These are phyloP conservation scores for Climacium dendroides DNA, from an alignment of 225 moss, liverwort and hornwort species.

Conservation along the genomic window DNA sequence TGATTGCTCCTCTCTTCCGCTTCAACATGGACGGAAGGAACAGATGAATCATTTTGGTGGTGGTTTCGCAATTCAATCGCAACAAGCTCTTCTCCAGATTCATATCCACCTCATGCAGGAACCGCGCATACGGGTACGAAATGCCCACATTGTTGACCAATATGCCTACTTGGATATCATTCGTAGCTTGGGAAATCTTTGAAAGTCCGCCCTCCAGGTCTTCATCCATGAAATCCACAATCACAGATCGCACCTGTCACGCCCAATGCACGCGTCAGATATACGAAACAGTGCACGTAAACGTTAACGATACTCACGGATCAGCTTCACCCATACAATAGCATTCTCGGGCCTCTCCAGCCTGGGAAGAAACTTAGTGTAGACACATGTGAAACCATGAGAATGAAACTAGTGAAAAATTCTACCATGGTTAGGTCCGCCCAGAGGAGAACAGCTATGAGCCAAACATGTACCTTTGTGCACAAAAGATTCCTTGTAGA, in stretches of 20 bases:
- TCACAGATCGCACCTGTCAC: slow-evolving; percentile 38
- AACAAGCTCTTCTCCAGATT: slow-evolving; percentile 43
- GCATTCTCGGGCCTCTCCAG: too few species aligned
- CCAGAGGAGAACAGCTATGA: too few species aligned
- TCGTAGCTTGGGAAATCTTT: slow-evolving; percentile 21
- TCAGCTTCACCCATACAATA: neutral
- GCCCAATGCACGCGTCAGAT: neutral
- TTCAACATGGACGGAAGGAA: slow-evolving; percentile 56
- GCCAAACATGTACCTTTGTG: too few species aligned
- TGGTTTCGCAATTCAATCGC: slow-evolving; percentile 50
- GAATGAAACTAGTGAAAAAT: too few species aligned
- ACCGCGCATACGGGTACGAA: slow-evolving; percentile 59
- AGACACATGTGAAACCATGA: too few species aligned
- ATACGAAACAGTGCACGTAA: neutral
- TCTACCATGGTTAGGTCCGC: too few species aligned
- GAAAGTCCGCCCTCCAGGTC: slow-evolving; percentile 33
- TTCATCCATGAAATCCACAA: slow-evolving; percentile 56
- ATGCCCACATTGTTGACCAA: slow-evolving; percentile 57
- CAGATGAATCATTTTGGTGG: slow-evolving; percentile 50
- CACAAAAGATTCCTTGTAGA: too few species aligned
- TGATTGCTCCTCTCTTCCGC: slow-evolving; percentile 40
- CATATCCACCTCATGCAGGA: slow-evolving; percentile 52
- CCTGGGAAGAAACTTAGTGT: too few species aligned
- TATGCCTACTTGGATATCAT: slow-evolving; percentile 45
- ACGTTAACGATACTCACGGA: neutral